Conservation (phyloP, 306 rosid species). For the Casuarina glauca region DNA sequence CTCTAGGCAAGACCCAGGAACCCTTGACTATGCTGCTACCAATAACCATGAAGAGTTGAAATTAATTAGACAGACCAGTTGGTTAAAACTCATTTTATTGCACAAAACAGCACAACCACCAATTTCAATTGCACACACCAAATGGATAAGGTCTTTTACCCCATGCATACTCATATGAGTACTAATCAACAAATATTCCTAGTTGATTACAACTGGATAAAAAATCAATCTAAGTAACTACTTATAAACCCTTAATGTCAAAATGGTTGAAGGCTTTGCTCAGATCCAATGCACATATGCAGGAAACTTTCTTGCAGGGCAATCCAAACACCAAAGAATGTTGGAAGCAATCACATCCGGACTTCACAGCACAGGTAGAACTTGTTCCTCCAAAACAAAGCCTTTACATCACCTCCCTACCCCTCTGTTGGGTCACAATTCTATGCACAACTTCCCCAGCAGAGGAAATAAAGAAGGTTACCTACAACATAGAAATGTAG, state of each 20-base stretch:
- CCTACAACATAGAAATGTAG: constrained; percentile 36
- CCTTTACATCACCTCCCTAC: constrained; percentile 43
- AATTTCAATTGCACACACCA: not conserved
- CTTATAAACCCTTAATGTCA: not conserved
- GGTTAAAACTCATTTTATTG: not conserved
- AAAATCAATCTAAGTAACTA: not conserved
- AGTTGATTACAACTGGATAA: not conserved
- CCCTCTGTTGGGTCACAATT: constrained; percentile 47
- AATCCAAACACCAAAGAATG: not conserved
- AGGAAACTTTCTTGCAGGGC: not conserved
- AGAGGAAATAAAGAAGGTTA: constrained; percentile 40
- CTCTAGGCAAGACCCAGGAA: not conserved
- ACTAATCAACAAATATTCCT: not conserved
- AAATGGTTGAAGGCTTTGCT: not conserved
- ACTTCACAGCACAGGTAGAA: not conserved
- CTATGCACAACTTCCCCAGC: constrained; percentile 38
- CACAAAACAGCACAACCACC: not conserved
- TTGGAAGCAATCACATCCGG: not conserved
- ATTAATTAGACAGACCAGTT: not conserved
- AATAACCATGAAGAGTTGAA: not conserved
- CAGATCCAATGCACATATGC: not conserved
- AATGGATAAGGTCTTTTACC: too few species aligned
- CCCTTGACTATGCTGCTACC: not conserved
- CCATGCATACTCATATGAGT: not conserved
- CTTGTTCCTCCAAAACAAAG: constrained; percentile 9